Percentiles rank a stretch among this genome's conserved stretches.
These are phyloP conservation scores for Gracilaria vermiculophylla DNA, from an alignment of 23 red algal species.

Conservation along the genomic window DNA sequence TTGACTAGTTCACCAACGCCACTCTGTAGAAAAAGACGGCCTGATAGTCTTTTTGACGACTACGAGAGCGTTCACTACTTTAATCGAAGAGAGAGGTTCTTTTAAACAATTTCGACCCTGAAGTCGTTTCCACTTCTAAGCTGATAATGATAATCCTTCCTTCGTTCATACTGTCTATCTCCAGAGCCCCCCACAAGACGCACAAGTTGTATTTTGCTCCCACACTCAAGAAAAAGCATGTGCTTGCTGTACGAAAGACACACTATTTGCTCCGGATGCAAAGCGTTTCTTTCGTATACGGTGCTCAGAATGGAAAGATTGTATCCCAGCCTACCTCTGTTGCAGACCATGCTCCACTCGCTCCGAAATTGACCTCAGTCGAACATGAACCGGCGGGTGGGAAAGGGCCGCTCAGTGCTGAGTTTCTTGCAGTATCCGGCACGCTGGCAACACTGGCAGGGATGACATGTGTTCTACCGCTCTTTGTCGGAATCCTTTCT, in stretches of 20 bases:
- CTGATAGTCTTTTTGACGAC: too few relatives aligned
- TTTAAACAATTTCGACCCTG: too few relatives aligned
- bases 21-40: too few relatives aligned
- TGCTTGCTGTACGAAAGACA: background rate
- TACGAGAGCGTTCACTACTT: too few relatives aligned
- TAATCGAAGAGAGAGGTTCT: too few relatives aligned
- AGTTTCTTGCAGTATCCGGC: constrained; percentile 60
- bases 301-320: background rate
- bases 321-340: background rate
- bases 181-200: too few relatives aligned
- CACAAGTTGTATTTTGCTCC: too few relatives aligned
- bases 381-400: constrained; percentile 30
- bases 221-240: too few relatives aligned
- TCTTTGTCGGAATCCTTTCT: background rate
- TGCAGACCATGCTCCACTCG: background rate
- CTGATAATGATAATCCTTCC: too few relatives aligned
- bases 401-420: constrained; percentile 56
- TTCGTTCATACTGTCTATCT: too few relatives aligned
- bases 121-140: too few relatives aligned
- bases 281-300: background rate
- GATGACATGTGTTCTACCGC: background rate
- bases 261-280: background rate
- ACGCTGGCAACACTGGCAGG: constrained; percentile 35
- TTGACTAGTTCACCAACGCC: too few relatives aligned
- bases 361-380: background rate